phyloP scores from a whole-genome alignment of 352 stramenopile genomes.

The Stramenopiles sp. region DNA sequence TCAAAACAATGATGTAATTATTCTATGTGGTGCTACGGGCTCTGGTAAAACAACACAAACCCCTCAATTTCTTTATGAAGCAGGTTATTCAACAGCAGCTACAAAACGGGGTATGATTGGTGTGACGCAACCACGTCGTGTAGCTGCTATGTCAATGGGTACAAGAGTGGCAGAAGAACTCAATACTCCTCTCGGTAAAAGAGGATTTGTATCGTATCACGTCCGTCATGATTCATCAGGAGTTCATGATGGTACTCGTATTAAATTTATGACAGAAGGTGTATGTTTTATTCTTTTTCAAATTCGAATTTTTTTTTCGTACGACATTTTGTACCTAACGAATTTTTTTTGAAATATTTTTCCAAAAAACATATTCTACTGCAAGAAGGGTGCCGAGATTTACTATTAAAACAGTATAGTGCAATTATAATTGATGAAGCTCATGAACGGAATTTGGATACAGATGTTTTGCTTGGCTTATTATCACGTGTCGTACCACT shows the following conservation, averaged over 20 bases:
- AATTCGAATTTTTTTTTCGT: too few species aligned
- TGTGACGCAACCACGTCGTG: conserved; percentile 81
- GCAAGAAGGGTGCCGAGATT: conserved; percentile 26
- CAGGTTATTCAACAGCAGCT: conserved; percentile 24
- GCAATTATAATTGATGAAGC: conserved; percentile 61
- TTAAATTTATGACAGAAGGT: conserved; percentile 99
- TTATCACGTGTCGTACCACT: conserved; percentile 64
- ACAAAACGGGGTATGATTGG: conserved; percentile 31
- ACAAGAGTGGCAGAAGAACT: conserved; percentile 87
- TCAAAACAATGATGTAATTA: conserved; percentile 62
- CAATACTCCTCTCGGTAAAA: conserved; percentile 32
- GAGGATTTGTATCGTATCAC: conserved; percentile 25
- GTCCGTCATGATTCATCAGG: conserved; percentile 85
- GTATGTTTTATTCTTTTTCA: too few species aligned
- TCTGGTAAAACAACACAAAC: conserved; percentile 91
- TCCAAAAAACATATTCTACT: too few species aligned
- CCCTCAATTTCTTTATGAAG: conserved; percentile 90
- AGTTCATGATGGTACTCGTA: conserved; percentile 36
- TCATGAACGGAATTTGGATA: conserved; percentile 72
- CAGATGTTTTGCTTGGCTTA: conserved; percentile 75
- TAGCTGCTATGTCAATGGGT: conserved; percentile 84
- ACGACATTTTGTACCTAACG: too few species aligned
- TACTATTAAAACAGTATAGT: conserved; percentile 18
- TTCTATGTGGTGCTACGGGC: conserved; percentile 87
- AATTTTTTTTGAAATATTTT: too few species aligned